Base-by-base conservation (phyloP, 805 yeast species). In the Candida suzukii region DNA sequence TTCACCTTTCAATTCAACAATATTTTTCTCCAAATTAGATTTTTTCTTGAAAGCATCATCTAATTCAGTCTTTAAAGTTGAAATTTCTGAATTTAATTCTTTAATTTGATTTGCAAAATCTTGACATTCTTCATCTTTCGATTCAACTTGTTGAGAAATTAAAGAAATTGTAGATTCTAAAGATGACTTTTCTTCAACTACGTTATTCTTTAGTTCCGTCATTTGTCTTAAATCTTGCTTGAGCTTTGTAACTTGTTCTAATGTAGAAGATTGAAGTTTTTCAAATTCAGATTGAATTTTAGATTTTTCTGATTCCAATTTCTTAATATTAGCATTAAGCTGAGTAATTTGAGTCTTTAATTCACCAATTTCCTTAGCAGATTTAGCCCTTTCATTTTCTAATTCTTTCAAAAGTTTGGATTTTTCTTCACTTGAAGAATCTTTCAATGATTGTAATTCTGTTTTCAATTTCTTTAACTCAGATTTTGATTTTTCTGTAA, bases 71-170 rank as follows among this genome's bases (percentile, higher is more conserved):
- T 44, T 41, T 12, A 36, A 16, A 6, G 16, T 10, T 29, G 37
- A 8, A 11, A 14, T 17, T 40, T 39, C 20, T 45, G 20, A 22
- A 31, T 32, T 13, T 18, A 26, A 12, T 40, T 18, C 20, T 10
- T 22, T 16, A 16, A 38, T 17, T 24, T 41, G 31, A 13, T 40
- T 36, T 2, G 49, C 7, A n/a, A 45, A 34, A 4, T 33, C 21
- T 26, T 43, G 46, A 25, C 34, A 26, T 21, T 46, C 51, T 35
- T 50, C 42, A 32, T 50, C 50, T 26, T 49, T 51, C 11, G 48
- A 45, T 20, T 61, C 62, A 34, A 61, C 56, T 22, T 58, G 56
- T 29, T 60, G 57, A 2, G 67, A 63, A 9, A 62, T 59, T 44
- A 59, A 47, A 29, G 57, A 58, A 10, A 64, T 39, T 0, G 64